A percentile compares a stretch with the other conserved stretches of the same genome.
Evolutionary conservation across 257 asterid genomes (phyloP).

Genomic region (Jacaranda copaia): DNA sequence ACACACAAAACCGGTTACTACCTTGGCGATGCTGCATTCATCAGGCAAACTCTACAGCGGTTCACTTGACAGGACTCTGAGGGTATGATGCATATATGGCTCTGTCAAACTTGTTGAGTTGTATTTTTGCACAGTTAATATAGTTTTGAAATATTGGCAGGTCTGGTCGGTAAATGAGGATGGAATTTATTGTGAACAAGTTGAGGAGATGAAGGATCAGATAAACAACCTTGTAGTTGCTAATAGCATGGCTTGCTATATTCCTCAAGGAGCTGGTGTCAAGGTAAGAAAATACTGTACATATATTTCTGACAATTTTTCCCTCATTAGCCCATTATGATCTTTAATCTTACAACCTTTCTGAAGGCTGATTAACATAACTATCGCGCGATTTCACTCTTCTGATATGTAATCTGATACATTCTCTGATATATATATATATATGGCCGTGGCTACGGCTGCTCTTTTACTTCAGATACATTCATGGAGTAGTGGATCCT

Average conservation of each 20-base stretch:
- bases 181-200: constrained; percentile 67
- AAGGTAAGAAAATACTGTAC: constrained; percentile 51
- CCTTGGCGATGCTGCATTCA: constrained; percentile 64
- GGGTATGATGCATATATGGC: constrained; percentile 47
- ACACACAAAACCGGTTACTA: constrained; percentile 75
- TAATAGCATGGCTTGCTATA: constrained; percentile 68
- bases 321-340: too few relatives aligned
- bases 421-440: too few relatives aligned
- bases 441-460: too few relatives aligned
- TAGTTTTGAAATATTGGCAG: constrained; percentile 43
- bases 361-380: not conserved
- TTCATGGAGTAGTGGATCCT: constrained; percentile 70
- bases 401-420: too few relatives aligned
- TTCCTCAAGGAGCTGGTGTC: constrained; percentile 84
- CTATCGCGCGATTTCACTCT: not conserved
- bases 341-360: not conserved
- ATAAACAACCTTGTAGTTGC: constrained; percentile 67
- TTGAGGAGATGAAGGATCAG: constrained; percentile 82
- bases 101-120: not conserved
- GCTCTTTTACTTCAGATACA: constrained; percentile 54
- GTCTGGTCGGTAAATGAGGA: constrained; percentile 67
- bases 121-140: constrained; percentile 2
- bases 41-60: constrained; percentile 76
- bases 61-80: constrained; percentile 79
- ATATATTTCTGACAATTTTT: not conserved